Evolutionary conservation across 805 yeast species (phyloP).

Genomic region (Zygotorulaspora chibaensis): DNA sequence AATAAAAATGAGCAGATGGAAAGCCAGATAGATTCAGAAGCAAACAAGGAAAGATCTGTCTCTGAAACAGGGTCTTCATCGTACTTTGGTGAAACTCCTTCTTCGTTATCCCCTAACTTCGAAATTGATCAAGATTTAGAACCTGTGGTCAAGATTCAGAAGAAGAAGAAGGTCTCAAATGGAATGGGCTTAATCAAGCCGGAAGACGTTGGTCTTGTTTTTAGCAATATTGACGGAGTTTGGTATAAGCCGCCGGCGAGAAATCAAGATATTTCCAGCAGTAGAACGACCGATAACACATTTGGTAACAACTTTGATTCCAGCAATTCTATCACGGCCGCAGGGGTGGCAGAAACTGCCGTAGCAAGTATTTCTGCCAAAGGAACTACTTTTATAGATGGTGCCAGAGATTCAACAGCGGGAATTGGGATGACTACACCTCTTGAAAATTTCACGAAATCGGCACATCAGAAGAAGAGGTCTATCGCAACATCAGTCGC

Average conservation of each 20-base stretch:
- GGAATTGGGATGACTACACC: too few species aligned
- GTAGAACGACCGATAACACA: constrained; percentile 20
- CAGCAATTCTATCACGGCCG: background rate
- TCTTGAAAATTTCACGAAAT: too few species aligned
- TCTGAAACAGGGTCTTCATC: constrained; percentile 10
- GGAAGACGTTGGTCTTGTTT: constrained; percentile 27
- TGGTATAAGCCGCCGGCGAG: constrained; percentile 25
- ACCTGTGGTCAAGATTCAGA: constrained; percentile 1
- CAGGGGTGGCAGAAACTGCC: background rate
- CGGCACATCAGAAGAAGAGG: background rate
- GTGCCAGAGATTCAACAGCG: too few species aligned
- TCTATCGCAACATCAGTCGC: constrained; percentile 2
- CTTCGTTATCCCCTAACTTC: constrained; percentile 12
- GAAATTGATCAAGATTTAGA: constrained; percentile 4
- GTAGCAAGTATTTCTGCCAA: background rate
- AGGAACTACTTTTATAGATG: background rate
- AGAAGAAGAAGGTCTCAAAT: background rate
- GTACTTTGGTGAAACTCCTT: constrained; percentile 15
- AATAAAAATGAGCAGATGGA: background rate
- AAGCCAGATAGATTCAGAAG: background rate
- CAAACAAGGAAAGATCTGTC: constrained; percentile 2
- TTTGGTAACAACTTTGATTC: constrained; percentile 9
- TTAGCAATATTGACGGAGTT: constrained; percentile 23
- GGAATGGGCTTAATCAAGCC: constrained; percentile 23
- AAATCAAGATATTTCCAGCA: constrained; percentile 21